Base-by-base conservation (phyloP, 1,284 basidiomycete species). In the Heimioporus retisporus region DNA sequence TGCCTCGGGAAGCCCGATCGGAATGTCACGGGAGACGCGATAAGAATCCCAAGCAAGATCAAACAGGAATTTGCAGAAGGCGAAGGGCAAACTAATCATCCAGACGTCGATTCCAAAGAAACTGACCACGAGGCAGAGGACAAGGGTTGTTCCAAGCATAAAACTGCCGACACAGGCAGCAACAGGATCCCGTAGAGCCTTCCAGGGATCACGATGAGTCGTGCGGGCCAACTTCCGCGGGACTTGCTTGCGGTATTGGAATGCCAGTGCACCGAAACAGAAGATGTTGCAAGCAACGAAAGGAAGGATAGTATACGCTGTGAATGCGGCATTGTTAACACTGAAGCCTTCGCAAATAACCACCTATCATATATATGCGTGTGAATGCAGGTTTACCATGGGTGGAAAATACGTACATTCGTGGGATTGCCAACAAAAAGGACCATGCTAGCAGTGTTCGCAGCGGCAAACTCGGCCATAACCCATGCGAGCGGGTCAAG, bases 1-100 rank as follows among this genome's bases (percentile, higher is more conserved):
- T 31, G 64, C 57, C 40, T 66, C 62, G 50, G 57, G 55, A 3
- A 23, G 40, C 25, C 60, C 71, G 53, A 70, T 72, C 11, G 68
- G 63, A 10, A 77, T 75, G 14, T 71, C 72, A 7, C 72, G 81
- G 6, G 70, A 68, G 64, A 75, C 82, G 21, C 83, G 81, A 69
- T 84, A 85, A 71, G 90, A 85, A 73, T 91, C 88, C 84, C 87
- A 87, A 4, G 68, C 72, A 15, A 92, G 71, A 74, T 96, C 94
- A 59, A 92, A 88, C 3, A 88, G 60, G 55, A 95, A 84, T 75
- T 95, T 94, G 61, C 88, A 77, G 2, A 87, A 77, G 0, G 96
- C 96, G 44, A 96, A 96, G 0, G 97, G 96, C n/a, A 96, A 85
- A 2, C 91, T 94, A 58, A 99, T 92, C 81, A 90, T 88, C 89